Evolutionary conservation across 805 yeast species (phyloP), one percentile per base, ranked within the genome.

Genomic region (Ogataea chonburiensis): DNA sequence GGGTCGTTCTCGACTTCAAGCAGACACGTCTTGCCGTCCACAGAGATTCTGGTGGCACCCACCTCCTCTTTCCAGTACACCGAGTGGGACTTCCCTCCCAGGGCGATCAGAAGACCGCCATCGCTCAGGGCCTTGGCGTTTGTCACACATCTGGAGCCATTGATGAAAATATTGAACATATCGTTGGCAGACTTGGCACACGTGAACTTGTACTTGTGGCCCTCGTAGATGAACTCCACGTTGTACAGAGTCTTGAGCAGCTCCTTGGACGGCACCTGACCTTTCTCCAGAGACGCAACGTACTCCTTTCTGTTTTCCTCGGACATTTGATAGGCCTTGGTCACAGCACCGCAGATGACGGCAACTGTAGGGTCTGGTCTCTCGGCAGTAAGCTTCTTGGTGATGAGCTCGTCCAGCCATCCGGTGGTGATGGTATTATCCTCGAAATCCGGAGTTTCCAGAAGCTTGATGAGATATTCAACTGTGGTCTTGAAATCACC

Each of bases 401-500:
- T 72, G 55, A 93, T 93, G 56, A 93, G 77, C 65, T 91, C 98
- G 64, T 93, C 98, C 57, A 93, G 78, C 99, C 99, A 93, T 38
- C 98, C 98, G 40, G 99, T 93, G 41, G 98, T 93, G 56, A 93
- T 91, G 31, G 93, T 91, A 65, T 93, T 94, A 40, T 83, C 88
- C 67, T 88, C 97, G 54, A 93, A 93, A 60, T 85, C 98, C 37
- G 95, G 93, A 16, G 98, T 89, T 68, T 93, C 98, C 55, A 93
- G 73, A 51, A 93, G 74, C 63, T 91, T 91, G 66, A 94, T 93
- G 57, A 93, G 75, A 60, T 93, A 93, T 67, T 93, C 99, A 47
- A 91, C 96, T 11, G 98, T 93, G 19, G 99, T 93, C 66, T 96
- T 79, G 73, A 93, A 93, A 57, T 93, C 98, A 75, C 99, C 98